These are phyloP conservation scores for Blyttiomyces sp. DNA, from an alignment of 371 early-diverging fungal genomes.

Conservation along the genomic window DNA sequence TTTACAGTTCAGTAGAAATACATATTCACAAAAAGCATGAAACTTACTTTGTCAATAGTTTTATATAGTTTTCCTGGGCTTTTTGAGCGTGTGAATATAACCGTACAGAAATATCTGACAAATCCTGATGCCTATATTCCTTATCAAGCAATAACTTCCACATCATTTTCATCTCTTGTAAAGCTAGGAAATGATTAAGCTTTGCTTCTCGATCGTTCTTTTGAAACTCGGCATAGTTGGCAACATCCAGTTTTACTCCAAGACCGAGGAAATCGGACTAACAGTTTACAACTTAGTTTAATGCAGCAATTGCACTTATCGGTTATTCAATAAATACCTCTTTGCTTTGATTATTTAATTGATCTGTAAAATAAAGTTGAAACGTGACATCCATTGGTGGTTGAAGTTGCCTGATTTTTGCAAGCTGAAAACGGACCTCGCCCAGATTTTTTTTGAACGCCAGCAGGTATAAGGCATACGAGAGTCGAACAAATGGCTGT, in stretches of 20 bases:
- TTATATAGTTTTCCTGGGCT: constrained; percentile 14
- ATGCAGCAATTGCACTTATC: no score
- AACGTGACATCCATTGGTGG: constrained; percentile 12
- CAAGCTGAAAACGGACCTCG: no score
- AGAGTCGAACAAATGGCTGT: no score
- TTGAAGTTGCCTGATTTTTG: background rate
- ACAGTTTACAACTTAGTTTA: background rate
- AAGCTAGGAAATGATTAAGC: constrained; percentile 16
- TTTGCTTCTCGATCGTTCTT: constrained; percentile 22
- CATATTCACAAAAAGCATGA: no score
- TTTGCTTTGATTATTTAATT: constrained; percentile 6
- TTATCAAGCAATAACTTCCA: constrained; percentile 13
- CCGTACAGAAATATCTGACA: constrained; percentile 1
- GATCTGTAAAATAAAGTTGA: constrained; percentile 11
- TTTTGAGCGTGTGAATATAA: constrained; percentile 10
- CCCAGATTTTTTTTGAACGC: no score
- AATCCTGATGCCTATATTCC: constrained; percentile 9
- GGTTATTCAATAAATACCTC: background rate
- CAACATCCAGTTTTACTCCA: constrained; percentile 8
- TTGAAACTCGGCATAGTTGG: constrained; percentile 18
- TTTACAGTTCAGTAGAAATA: no score
- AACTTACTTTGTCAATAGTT: no score
- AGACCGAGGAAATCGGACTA: constrained; percentile 11
- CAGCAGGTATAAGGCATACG: no score
- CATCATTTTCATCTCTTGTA: constrained; percentile 16